Conservation (phyloP, 2,329 filamentous ascomycete genomes). For the Epicoccum nigrum region DNA sequence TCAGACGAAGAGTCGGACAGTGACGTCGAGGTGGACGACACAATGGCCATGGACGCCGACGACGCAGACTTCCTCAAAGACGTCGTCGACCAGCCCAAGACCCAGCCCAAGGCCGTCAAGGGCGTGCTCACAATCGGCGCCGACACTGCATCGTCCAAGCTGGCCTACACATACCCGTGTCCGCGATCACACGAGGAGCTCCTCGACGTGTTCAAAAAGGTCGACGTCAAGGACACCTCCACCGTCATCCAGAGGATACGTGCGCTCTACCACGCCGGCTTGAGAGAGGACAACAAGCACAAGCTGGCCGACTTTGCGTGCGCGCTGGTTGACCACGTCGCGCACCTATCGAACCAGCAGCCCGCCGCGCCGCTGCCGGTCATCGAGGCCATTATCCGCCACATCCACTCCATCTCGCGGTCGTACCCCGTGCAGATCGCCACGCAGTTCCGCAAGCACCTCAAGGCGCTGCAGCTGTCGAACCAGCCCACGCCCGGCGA, state of each 20-base stretch:
- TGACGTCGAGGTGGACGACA: constrained; percentile 43
- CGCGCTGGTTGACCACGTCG: constrained; percentile 70
- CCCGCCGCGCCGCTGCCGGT: constrained; percentile 66
- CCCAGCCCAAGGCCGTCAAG: constrained; percentile 44
- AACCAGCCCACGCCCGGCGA: constrained; percentile 70
- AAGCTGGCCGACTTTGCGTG: constrained; percentile 74
- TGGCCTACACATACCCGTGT: constrained; percentile 87
- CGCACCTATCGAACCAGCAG: constrained; percentile 60
- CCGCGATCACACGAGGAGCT: constrained; percentile 80
- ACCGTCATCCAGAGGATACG: constrained; percentile 87
- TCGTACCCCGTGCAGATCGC: constrained; percentile 80
- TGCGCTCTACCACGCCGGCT: constrained; percentile 87
- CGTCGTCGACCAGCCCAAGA: constrained; percentile 45
- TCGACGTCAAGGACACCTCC: constrained; percentile 70
- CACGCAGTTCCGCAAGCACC: constrained; percentile 75
- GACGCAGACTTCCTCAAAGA: constrained; percentile 57
- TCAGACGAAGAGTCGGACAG: constrained; percentile 39
- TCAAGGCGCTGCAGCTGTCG: constrained; percentile 62
- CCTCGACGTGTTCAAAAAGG: constrained; percentile 65
- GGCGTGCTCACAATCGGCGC: constrained; percentile 50
- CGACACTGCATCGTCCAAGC: constrained; percentile 54
- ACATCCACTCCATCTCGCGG: constrained; percentile 91
- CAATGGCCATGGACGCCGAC: constrained; percentile 52
- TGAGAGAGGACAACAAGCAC: constrained; percentile 83
- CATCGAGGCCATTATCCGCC: constrained; percentile 81